Conservation (phyloP, 2,329 filamentous ascomycete species). For the Neoscytalidium dimidiatum region DNA sequence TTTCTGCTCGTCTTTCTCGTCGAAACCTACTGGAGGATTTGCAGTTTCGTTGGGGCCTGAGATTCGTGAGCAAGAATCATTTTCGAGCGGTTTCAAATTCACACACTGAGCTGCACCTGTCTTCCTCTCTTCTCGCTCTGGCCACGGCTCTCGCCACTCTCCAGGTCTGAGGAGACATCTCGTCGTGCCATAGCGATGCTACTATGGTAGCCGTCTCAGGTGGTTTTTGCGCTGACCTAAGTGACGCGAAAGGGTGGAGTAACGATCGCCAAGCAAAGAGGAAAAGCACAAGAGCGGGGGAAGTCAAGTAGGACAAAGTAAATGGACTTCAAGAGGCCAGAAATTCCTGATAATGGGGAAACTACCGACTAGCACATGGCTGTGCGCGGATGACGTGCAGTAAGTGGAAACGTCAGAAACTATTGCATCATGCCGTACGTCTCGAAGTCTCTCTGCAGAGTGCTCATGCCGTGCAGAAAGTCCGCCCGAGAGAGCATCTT, state of each 20-base stretch:
- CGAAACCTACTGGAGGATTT: no score
- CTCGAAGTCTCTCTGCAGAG: not conserved
- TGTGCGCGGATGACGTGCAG: not conserved
- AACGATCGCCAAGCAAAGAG: no score
- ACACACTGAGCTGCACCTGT: not conserved
- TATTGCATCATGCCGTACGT: not conserved
- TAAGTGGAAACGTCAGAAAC: not conserved
- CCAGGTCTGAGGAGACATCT: not conserved
- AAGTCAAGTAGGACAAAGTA: not conserved
- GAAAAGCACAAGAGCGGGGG: not conserved
- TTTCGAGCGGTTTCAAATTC: not conserved
- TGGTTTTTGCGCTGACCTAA: no score
- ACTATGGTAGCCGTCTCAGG: not conserved
- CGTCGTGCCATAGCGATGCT: not conserved
- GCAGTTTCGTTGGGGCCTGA: not conserved
- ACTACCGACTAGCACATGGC: not conserved
- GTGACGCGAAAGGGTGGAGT: no score
- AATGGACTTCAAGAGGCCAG: not conserved
- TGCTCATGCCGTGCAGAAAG: not conserved
- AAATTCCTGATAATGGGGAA: not conserved
- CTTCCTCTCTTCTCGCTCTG: not conserved
- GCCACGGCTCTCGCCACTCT: not conserved
- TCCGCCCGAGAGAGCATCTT: no score
- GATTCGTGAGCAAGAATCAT: not conserved
- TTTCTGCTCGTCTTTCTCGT: not conserved